These are phyloP conservation scores for Chlamydomonas sp. DNA, from an alignment of 139 green algal genomes.

Conservation along the genomic window DNA sequence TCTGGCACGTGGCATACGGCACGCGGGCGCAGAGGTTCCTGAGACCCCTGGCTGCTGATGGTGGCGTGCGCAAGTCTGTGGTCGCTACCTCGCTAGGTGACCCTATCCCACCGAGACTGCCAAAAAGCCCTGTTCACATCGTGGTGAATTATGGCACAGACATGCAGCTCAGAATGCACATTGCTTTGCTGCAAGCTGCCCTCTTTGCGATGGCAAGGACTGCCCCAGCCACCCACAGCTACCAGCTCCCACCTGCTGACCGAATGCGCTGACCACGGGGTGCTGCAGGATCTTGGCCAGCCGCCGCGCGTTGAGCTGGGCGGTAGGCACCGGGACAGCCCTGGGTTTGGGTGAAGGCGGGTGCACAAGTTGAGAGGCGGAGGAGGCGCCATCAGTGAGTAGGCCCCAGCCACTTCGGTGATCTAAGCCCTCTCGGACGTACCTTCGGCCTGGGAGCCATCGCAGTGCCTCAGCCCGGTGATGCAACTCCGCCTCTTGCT, in stretches of 20 bases:
- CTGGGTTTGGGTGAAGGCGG: neutral
- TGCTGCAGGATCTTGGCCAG: conserved; percentile 60
- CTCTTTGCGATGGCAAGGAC: neutral
- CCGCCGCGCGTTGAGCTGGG: conserved; percentile 59
- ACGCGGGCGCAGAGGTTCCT: too few relatives aligned
- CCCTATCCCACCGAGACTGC: too few relatives aligned
- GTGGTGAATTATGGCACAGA: too few relatives aligned
- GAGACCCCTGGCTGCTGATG: too few relatives aligned
- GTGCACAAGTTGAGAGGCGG: neutral
- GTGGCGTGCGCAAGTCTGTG: too few relatives aligned
- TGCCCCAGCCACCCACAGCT: neutral
- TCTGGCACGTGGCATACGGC: too few relatives aligned
- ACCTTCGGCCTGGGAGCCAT: too few relatives aligned
- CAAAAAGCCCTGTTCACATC: too few relatives aligned
- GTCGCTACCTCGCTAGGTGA: too few relatives aligned
- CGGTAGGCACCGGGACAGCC: conserved; percentile 64
- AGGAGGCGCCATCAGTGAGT: neutral
- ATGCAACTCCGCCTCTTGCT: too few relatives aligned
- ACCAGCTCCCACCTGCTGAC: conserved; percentile 36
- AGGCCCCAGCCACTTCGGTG: neutral
- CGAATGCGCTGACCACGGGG: conserved; percentile 59
- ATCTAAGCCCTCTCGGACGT: too few relatives aligned
- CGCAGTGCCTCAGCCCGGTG: too few relatives aligned
- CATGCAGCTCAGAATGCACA: neutral
- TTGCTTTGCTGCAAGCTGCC: neutral